Percentiles rank a stretch among this genome's conserved stretches.
phyloP scores from a whole-genome alignment of 1,284 basidiomycete genomes.

The Austroboletus niveus region DNA sequence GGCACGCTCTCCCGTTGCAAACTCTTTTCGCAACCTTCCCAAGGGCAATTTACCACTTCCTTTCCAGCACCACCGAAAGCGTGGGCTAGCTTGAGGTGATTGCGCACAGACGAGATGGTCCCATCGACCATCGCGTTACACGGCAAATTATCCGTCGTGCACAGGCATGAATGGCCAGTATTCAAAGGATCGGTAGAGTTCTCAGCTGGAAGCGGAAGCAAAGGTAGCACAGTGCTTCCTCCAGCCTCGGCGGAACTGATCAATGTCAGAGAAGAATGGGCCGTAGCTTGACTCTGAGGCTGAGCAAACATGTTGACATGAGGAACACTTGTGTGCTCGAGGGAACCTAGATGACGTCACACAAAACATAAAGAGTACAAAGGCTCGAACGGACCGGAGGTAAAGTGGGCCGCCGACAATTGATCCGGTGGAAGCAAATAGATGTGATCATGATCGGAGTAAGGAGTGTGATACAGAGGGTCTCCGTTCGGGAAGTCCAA shows the following conservation, averaged over 20 bases:
- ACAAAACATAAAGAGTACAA: neutral
- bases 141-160: neutral
- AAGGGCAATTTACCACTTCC: conserved; percentile 4
- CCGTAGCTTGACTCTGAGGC: neutral
- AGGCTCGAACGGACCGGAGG: neutral
- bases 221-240: neutral
- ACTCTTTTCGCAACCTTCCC: conserved; percentile 3
- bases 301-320: neutral
- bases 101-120: conserved; percentile 7
- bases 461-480: neutral
- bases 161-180: conserved; percentile 5
- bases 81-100: conserved; percentile 16
- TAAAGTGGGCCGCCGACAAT: neutral
- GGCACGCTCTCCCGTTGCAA: conserved; percentile 20
- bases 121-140: conserved; percentile 7
- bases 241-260: neutral
- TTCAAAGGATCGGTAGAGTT: neutral
- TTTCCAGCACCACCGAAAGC: conserved; percentile 7
- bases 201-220: neutral
- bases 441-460: neutral
- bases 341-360: neutral
- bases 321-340: neutral
- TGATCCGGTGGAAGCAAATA: neutral
- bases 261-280: neutral
- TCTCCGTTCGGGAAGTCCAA: neutral